Evolutionary conservation across 805 yeast species (phyloP).

Genomic region (Cyberlindnera amylophila): DNA sequence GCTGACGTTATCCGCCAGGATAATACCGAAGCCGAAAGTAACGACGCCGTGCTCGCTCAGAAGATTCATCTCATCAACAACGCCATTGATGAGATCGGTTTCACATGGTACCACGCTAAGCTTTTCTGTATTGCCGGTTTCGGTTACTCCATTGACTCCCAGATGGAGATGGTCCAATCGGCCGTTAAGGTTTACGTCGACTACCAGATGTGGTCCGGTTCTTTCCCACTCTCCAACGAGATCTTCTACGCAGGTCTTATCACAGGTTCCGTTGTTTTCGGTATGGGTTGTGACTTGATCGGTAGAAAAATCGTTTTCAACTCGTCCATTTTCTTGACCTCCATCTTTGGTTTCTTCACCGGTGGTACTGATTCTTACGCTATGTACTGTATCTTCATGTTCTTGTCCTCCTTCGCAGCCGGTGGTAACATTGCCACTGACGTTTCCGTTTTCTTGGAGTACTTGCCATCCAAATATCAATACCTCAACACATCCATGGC

Average conservation of each 20-base stretch:
- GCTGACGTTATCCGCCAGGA: slow-evolving; percentile 7
- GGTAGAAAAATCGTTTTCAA: slow-evolving; percentile 51
- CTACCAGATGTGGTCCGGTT: slow-evolving; percentile 38
- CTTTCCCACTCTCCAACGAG: slow-evolving; percentile 42
- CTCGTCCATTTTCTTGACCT: slow-evolving; percentile 40
- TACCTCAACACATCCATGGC: slow-evolving; percentile 48
- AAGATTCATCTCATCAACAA: slow-evolving; percentile 46
- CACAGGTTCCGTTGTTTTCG: slow-evolving; percentile 47
- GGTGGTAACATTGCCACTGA: slow-evolving; percentile 55
- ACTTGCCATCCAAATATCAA: slow-evolving; percentile 45
- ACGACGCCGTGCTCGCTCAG: slow-evolving; percentile 20
- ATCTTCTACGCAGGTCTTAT: slow-evolving; percentile 46
- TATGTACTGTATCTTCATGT: slow-evolving; percentile 45
- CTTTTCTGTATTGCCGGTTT: slow-evolving; percentile 47
- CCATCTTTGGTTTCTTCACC: slow-evolving; percentile 43
- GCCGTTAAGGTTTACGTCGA: slow-evolving; percentile 43
- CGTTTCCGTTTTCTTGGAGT: slow-evolving; percentile 48
- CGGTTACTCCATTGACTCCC: slow-evolving; percentile 51
- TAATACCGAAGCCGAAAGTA: slow-evolving; percentile 28
- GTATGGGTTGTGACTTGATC: slow-evolving; percentile 46
- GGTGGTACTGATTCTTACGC: slow-evolving; percentile 47
- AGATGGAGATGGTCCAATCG: slow-evolving; percentile 44
- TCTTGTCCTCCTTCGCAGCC: slow-evolving; percentile 39
- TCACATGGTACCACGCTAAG: slow-evolving; percentile 48
- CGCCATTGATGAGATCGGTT: slow-evolving; percentile 59